Evolutionary conservation across 148 eudicot genomes (phyloP).

Genomic region (Rhododendron ferrugineum): DNA sequence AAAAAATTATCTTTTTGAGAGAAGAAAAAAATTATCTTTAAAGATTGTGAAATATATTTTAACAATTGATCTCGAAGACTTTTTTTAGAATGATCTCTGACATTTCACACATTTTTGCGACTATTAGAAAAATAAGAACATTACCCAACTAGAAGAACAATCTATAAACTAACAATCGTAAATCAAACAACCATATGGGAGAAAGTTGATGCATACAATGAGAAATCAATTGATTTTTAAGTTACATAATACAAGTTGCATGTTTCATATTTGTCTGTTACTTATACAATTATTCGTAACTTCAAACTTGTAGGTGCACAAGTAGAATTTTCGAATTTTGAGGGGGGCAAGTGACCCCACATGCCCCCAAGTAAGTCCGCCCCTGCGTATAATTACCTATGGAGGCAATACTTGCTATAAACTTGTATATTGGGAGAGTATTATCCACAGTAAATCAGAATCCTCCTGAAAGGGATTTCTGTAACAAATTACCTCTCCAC

Average conservation of each 20-base stretch:
- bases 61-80: neutral
- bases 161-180: neutral
- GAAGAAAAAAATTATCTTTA: too few relatives aligned
- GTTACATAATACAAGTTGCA: neutral
- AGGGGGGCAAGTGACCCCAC: neutral
- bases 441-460: neutral
- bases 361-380: neutral
- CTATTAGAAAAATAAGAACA: too few relatives aligned
- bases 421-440: neutral
- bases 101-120: neutral
- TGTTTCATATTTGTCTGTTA: neutral
- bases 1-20: too few relatives aligned
- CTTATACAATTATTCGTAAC: neutral
- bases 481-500: slow-evolving; percentile 5
- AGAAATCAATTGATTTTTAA: neutral
- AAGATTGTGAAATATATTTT: neutral
- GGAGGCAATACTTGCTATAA: neutral
- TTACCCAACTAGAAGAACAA: neutral
- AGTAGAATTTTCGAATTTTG: neutral
- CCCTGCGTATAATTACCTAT: neutral
- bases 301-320: neutral
- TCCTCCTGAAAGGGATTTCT: neutral
- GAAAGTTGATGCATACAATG: neutral
- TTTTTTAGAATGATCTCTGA: neutral
- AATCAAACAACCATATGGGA: too few relatives aligned